Conservation (phyloP, 768 basidiomycete species). For the Kwoniella sp. region DNA sequence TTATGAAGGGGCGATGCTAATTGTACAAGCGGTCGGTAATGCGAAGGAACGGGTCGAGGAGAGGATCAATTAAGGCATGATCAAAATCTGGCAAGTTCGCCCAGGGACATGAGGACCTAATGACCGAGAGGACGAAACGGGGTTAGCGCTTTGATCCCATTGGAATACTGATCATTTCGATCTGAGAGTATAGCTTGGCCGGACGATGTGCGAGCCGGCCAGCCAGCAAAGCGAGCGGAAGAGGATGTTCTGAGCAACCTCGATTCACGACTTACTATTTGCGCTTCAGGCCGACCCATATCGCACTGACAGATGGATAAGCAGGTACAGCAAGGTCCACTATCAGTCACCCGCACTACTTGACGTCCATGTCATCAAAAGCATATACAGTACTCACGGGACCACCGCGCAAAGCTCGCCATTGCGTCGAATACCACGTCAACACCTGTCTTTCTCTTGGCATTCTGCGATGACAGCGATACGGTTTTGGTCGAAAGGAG, state of each 20-base stretch:
- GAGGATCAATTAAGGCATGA: too few species aligned
- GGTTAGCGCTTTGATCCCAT: not conserved
- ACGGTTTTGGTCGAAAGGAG: too few species aligned
- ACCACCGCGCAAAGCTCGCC: constrained; percentile 49
- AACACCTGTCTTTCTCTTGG: constrained; percentile 46
- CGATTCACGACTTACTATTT: constrained; percentile 44
- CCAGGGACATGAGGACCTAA: constrained; percentile 45
- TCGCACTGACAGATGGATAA: constrained; percentile 31
- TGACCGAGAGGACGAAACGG: not conserved
- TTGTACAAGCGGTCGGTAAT: too few species aligned
- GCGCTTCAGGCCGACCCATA: constrained; percentile 53
- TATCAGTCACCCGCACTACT: not conserved
- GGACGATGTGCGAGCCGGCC: too few species aligned
- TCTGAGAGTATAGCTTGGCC: too few species aligned
- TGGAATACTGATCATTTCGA: not conserved
- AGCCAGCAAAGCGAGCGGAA: too few species aligned
- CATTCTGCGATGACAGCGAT: constrained; percentile 33
- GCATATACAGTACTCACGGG: too few species aligned
- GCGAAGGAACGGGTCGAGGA: not conserved
- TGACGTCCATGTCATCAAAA: not conserved
- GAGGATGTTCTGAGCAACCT: too few species aligned
- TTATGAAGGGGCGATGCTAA: too few species aligned
- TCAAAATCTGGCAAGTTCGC: constrained; percentile 41
- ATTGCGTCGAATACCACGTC: constrained; percentile 46
- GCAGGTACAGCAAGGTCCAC: not conserved